Percentiles rank a stretch among this genome's conserved stretches.
Conservation (phyloP, 2,329 filamentous ascomycete species). For the Xylaria digitata region DNA sequence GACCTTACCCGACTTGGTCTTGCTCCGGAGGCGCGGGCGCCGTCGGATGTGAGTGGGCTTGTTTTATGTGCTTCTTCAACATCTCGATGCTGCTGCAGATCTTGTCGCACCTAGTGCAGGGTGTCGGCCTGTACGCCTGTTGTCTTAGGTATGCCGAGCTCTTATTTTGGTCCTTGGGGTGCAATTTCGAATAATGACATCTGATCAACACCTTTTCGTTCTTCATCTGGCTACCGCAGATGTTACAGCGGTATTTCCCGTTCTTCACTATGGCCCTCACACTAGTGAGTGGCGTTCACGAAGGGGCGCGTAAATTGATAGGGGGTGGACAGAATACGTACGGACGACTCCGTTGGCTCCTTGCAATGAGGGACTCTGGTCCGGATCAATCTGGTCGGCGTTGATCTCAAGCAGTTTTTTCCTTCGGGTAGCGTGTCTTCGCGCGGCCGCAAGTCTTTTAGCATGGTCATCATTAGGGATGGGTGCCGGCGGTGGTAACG, state of each 20-base stretch:
- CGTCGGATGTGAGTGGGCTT: not conserved
- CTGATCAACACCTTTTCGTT: conserved; percentile 5
- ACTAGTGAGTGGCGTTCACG: not conserved
- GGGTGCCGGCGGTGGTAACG: not conserved
- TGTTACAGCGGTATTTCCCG: conserved; percentile 25
- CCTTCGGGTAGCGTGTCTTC: not conserved
- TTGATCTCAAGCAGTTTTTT: not conserved
- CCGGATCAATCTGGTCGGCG: not conserved
- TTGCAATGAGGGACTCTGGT: not conserved
- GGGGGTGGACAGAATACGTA: conserved; percentile 4
- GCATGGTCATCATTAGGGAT: not conserved
- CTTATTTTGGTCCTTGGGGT: conserved; percentile 12
- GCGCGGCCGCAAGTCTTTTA: not conserved
- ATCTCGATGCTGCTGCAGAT: not conserved
- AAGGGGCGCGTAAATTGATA: not conserved
- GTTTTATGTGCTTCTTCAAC: not conserved
- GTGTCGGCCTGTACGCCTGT: not conserved
- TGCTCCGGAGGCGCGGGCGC: too few species aligned
- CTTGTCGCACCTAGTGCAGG: conserved; percentile 7
- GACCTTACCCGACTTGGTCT: not conserved
- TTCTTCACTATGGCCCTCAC: conserved; percentile 3
- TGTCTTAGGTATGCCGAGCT: conserved; percentile 6
- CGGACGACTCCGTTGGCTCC: conserved; percentile 15
- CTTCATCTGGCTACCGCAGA: conserved; percentile 12
- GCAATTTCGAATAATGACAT: conserved; percentile 14